Evolutionary conservation across 306 rosid genomes (phyloP).

Genomic region (Arachis stenosperma): DNA sequence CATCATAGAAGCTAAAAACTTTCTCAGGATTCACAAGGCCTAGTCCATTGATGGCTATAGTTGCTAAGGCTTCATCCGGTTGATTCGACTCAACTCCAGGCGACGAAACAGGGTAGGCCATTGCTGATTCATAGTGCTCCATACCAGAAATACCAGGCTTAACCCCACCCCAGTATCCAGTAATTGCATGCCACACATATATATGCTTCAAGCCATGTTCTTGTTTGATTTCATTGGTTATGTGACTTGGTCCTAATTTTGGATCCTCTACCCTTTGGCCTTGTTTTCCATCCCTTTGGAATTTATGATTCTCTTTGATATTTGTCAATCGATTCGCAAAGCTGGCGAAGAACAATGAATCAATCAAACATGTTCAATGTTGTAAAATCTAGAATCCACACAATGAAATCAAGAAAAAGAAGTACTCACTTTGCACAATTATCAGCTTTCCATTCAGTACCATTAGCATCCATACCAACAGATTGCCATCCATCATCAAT

Average conservation of each 20-base stretch:
- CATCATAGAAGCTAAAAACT: constrained; percentile 73
- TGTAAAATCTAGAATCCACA: constrained; percentile 13
- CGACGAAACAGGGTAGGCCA: constrained; percentile 73
- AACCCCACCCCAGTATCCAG: constrained; percentile 97
- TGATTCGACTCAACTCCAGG: constrained; percentile 75
- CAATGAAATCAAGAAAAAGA: not conserved
- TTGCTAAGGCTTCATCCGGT: constrained; percentile 63
- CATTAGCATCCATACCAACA: constrained; percentile 61
- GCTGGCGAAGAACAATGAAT: constrained; percentile 46
- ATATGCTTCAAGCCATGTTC: constrained; percentile 64
- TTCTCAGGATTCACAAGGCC: constrained; percentile 91
- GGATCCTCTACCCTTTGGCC: constrained; percentile 73
- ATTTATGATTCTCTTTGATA: constrained; percentile 83
- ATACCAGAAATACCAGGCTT: constrained; percentile 62
- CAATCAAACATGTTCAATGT: not conserved
- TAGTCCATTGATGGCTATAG: constrained; percentile 71
- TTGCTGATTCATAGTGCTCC: constrained; percentile 76
- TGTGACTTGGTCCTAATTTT: constrained; percentile 65
- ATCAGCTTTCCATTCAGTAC: constrained; percentile 55
- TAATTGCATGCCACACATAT: constrained; percentile 91
- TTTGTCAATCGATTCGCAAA: constrained; percentile 77
- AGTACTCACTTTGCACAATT: constrained; percentile 66
- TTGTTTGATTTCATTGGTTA: constrained; percentile 61
- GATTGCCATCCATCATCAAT: constrained; percentile 95
- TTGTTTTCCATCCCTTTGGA: constrained; percentile 83